Percentiles rank a stretch among this genome's conserved stretches.
Conservation (phyloP, 192 early-diverging fungal species). For the Dimargaris cristalligena region DNA sequence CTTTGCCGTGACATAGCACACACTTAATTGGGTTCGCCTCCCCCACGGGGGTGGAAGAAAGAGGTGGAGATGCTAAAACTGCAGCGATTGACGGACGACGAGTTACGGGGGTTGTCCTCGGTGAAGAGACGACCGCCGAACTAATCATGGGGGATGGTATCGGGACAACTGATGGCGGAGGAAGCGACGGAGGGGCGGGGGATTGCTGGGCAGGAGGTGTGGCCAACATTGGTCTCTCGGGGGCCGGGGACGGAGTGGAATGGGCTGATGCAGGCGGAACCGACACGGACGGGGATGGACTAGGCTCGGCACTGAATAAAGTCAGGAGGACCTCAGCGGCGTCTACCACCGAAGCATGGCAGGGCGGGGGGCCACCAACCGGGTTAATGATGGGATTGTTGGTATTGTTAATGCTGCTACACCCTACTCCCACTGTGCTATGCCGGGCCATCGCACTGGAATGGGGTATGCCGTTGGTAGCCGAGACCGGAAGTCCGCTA, state of each 20-base stretch:
- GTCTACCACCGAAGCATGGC: constrained; percentile 1
- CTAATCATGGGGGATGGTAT: not conserved
- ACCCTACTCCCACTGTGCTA: too few species aligned
- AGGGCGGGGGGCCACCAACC: too few species aligned
- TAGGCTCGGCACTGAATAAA: constrained; percentile 2
- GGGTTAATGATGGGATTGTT: too few species aligned
- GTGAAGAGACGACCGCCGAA: not conserved
- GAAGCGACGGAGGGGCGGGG: too few species aligned
- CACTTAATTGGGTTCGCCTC: not conserved
- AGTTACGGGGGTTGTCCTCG: not conserved
- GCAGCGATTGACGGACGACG: constrained; percentile 2
- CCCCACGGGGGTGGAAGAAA: not conserved
- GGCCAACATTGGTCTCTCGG: not conserved
- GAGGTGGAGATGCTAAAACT: not conserved
- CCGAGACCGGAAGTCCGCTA: too few species aligned
- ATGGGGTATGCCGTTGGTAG: too few species aligned
- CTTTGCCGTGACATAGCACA: constrained; percentile 2
- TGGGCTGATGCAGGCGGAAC: not conserved
- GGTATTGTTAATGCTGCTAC: too few species aligned
- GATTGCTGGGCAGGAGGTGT: too few species aligned
- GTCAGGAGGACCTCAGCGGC: constrained; percentile 1
- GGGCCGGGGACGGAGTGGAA: not conserved
- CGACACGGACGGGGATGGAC: constrained; percentile 1
- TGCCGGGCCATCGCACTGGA: too few species aligned
- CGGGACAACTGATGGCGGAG: not conserved